A percentile compares a stretch with the other conserved stretches of the same genome.
Evolutionary conservation across 2,329 filamentous ascomycete genomes (phyloP).

Genomic region (Scytalidium sp.): DNA sequence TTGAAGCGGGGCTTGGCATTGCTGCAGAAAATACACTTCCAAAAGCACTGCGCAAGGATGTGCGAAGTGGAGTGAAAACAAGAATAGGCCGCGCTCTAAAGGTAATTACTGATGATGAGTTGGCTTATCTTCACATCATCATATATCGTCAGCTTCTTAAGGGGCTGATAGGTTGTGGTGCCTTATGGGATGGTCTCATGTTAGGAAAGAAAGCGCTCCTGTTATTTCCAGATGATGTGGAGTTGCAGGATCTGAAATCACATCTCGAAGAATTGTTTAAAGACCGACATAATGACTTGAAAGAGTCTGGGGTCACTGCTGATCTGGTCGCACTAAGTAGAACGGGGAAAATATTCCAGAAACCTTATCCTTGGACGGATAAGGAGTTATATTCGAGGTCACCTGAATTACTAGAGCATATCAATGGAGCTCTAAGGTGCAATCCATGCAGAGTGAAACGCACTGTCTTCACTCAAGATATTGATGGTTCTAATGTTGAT

Average conservation of each 20-base stretch:
- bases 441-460: conserved; percentile 11
- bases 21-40: background rate
- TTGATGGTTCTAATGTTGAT: background rate
- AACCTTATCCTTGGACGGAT: conserved; percentile 25
- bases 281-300: conserved; percentile 4
- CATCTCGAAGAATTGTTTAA: conserved; percentile 8
- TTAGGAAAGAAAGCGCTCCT: conserved; percentile 13
- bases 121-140: conserved; percentile 6
- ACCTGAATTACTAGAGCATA: conserved; percentile 10
- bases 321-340: conserved; percentile 3
- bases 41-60: conserved; percentile 3
- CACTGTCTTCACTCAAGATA: conserved; percentile 10
- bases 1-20: conserved; percentile 12
- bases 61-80: conserved; percentile 1
- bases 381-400: conserved; percentile 14
- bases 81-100: background rate
- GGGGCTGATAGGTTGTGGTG: conserved; percentile 12
- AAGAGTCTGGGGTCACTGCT: background rate
- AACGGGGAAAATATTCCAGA: conserved; percentile 18
- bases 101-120: conserved; percentile 12
- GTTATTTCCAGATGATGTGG: conserved; percentile 13
- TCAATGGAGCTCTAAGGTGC: conserved; percentile 12
- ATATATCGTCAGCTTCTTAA: conserved; percentile 15
- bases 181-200: conserved; percentile 20
- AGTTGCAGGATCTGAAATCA: conserved; percentile 7